Percentiles rank a stretch among this genome's conserved stretches.
These are phyloP conservation scores for Cystofilobasidium capitatum DNA, from an alignment of 768 basidiomycete species.

Conservation along the genomic window DNA sequence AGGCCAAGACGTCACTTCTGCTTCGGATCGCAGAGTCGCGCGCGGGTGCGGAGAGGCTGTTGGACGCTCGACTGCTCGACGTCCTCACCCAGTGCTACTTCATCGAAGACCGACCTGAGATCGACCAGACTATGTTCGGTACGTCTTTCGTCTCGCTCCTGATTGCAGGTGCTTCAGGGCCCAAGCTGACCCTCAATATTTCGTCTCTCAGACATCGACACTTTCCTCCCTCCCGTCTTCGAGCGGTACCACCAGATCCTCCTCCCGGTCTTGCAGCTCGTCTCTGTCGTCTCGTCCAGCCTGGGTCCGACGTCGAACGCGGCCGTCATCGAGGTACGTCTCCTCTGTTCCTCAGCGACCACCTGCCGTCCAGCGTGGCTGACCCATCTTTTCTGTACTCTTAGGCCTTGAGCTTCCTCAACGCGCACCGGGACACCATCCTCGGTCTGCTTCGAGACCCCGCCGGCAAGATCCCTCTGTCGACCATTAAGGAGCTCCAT, in stretches of 20 bases:
- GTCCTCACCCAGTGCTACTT: slow-evolving; percentile 75
- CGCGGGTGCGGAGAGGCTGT: slow-evolving; percentile 69
- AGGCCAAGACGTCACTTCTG: slow-evolving; percentile 85
- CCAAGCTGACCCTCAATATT: neutral
- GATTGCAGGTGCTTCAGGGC: neutral
- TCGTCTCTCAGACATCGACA: slow-evolving; percentile 54
- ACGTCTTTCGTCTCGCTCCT: no score
- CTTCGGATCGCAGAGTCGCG: slow-evolving; percentile 73
- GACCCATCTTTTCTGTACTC: neutral
- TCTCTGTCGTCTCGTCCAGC: slow-evolving; percentile 66
- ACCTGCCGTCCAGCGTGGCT: slow-evolving; percentile 31
- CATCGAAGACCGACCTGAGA: slow-evolving; percentile 72
- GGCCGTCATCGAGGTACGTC: slow-evolving; percentile 57
- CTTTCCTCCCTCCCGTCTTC: slow-evolving; percentile 77
- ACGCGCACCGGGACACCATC: slow-evolving; percentile 72
- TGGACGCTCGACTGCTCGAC: slow-evolving; percentile 66
- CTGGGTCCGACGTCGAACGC: slow-evolving; percentile 59
- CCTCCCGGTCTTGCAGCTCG: slow-evolving; percentile 73
- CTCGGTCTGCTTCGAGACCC: slow-evolving; percentile 72
- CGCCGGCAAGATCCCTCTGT: slow-evolving; percentile 51
- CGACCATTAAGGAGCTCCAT: slow-evolving; percentile 67
- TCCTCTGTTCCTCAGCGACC: slow-evolving; percentile 12
- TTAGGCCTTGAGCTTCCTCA: slow-evolving; percentile 70
- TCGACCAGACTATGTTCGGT: slow-evolving; percentile 75
- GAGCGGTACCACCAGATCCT: slow-evolving; percentile 85